phyloP scores from a whole-genome alignment of 495 filamentous ascomycete species.

The Penicillium lividum region DNA sequence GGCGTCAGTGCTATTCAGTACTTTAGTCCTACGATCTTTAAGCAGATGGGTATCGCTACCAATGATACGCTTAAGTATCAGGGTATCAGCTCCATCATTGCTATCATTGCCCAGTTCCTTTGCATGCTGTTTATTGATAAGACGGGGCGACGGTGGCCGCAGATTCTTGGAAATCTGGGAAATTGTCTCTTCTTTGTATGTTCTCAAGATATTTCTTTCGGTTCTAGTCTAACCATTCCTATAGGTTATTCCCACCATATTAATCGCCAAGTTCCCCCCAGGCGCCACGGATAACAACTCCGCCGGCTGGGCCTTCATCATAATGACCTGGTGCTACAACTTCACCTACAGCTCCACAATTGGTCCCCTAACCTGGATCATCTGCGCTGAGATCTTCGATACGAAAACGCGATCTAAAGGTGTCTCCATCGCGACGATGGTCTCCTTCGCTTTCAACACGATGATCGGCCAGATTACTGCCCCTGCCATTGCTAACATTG shows the following conservation, averaged over 20 bases:
- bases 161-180: constrained; percentile 6
- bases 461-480: constrained; percentile 62
- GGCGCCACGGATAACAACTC: neutral
- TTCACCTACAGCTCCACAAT: constrained; percentile 3
- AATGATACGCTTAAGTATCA: constrained; percentile 62
- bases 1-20: constrained; percentile 68
- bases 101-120: constrained; percentile 36
- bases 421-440: constrained; percentile 61
- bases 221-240: neutral
- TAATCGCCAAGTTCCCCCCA: constrained; percentile 6
- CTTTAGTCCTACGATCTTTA: constrained; percentile 58
- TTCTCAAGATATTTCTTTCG: neutral
- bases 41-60: constrained; percentile 58
- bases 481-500: constrained; percentile 45
- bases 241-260: constrained; percentile 7
- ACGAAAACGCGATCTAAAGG: constrained; percentile 60
- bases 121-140: constrained; percentile 9
- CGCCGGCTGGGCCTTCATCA: constrained; percentile 3
- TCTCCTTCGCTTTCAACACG: constrained; percentile 62
- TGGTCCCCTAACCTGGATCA: constrained; percentile 2
- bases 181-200: constrained; percentile 9
- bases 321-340: constrained; percentile 13
- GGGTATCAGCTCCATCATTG: constrained; percentile 59
- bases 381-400: constrained; percentile 65
- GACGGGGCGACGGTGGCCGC: constrained; percentile 7